Percentiles rank a stretch among this genome's conserved stretches.
Conservation (phyloP, 352 stramenopile species). For the Globisporangium paroecandrum region DNA sequence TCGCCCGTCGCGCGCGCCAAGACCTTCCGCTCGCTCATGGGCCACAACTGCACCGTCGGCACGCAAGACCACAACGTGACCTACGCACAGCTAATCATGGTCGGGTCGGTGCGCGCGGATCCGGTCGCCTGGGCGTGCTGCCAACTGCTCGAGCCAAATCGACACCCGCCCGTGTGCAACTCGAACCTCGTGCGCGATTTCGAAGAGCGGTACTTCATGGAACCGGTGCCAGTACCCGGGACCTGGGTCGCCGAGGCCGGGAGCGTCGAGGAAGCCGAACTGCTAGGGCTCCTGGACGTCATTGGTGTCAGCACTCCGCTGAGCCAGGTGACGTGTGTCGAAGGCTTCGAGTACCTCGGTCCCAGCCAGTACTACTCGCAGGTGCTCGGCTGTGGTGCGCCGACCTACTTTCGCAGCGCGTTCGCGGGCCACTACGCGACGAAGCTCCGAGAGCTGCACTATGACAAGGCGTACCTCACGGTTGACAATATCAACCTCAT, state of each 20-base stretch:
- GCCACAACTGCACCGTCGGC: constrained; percentile 39
- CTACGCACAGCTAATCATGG: constrained; percentile 31
- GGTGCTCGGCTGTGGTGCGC: constrained; percentile 32
- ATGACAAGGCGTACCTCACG: constrained; percentile 27
- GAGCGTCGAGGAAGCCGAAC: constrained; percentile 32
- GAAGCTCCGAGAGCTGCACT: constrained; percentile 14
- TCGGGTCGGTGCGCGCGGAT: constrained; percentile 33
- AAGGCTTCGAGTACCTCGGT: constrained; percentile 30
- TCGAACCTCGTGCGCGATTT: constrained; percentile 43
- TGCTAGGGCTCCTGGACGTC: constrained; percentile 41
- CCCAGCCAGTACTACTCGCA: constrained; percentile 17
- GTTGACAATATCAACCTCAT: constrained; percentile 21
- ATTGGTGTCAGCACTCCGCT: constrained; percentile 43
- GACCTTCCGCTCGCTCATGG: constrained; percentile 18
- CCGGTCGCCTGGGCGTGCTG: constrained; percentile 47
- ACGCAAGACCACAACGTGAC: constrained; percentile 10
- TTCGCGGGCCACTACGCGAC: constrained; percentile 23
- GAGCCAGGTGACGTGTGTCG: constrained; percentile 34
- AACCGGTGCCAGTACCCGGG: neutral
- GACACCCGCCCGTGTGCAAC: constrained; percentile 44
- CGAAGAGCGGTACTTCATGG: constrained; percentile 25
- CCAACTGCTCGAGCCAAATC: constrained; percentile 37
- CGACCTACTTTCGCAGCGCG: constrained; percentile 27
- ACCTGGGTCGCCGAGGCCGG: constrained; percentile 16
- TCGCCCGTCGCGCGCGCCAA: constrained; percentile 3